Base-by-base conservation (phyloP, 2,329 filamentous ascomycete species). In the Hysterium pulicare region DNA sequence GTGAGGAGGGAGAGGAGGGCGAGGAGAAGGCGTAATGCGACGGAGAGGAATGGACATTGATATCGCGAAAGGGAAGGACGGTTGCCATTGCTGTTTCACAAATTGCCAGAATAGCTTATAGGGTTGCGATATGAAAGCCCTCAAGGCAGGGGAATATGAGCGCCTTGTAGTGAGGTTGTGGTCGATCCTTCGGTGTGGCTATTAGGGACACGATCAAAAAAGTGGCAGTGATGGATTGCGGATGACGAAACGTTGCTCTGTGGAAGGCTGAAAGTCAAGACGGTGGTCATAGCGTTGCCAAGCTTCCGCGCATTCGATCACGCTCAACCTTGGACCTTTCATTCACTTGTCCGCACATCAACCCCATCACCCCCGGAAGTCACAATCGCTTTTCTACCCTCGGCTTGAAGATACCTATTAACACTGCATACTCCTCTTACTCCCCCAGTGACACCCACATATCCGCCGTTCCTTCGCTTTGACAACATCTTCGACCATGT, bases 11-110 rank as follows among this genome's bases (percentile, higher is more conserved):
- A 3, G 90, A 91, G 1, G 93, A 97, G 21, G 93, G 93, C 21
- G 93, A 98, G 30, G 88, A 90, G 70, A 98, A 98, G 58, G 90
- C 88, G 76, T 98, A 98, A 64, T 93, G 86, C 58, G 91, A 88
- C 58, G 87, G 78, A 40, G 91, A 90, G 53, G 90, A 87, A 70
- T 95, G 90, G 67, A 98, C 83, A 69, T 97, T 98, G 75, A 97
- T 94, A 75, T 98, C 93, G 64, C 91, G 82, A 71, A 90, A 98
- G 17, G 91, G 93, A 42, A 84, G 73, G 41, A 71, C 66, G 42
- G 68, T 66, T 50, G 71, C 71, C 77, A 78, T 81, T 41, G 44
- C 23, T 22, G 22, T 15, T 31, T n/a, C n/a, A n/a, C n/a, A n/a
- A n/a, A n/a, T n/a, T n/a, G n/a, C n/a, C n/a, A n/a, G n/a, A n/a